phyloP scores from a whole-genome alignment of 495 filamentous ascomycete species.

The Penicillium cosmopolitanum region DNA sequence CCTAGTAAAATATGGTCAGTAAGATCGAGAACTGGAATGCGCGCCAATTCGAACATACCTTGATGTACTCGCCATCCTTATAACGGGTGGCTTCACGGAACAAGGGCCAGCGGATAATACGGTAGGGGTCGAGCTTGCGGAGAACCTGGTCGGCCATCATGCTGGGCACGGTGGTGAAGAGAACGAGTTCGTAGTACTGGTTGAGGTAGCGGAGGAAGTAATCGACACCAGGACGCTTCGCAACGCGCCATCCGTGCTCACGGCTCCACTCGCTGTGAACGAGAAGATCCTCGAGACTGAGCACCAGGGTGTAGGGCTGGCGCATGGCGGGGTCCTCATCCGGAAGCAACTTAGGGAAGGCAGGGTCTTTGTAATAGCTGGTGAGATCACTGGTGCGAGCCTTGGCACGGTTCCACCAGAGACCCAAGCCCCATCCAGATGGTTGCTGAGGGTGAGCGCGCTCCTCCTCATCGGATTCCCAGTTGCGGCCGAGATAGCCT shows the following conservation, averaged over 20 bases:
- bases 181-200: conserved; percentile 96
- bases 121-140: conserved; percentile 93
- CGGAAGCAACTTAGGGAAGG: conserved; percentile 91
- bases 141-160: conserved; percentile 84
- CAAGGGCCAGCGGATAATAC: conserved; percentile 92
- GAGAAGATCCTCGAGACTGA: conserved; percentile 91
- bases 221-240: conserved; percentile 93
- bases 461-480: conserved; percentile 75
- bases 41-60: conserved; percentile 59
- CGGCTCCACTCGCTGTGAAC: conserved; percentile 92
- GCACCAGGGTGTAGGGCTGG: conserved; percentile 88
- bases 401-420: conserved; percentile 78
- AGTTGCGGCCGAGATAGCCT: conserved; percentile 81
- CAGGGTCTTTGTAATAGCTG: conserved; percentile 93
- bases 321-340: conserved; percentile 80
- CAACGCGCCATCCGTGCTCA: conserved; percentile 92
- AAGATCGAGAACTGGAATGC: conserved; percentile 2
- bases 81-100: conserved; percentile 95
- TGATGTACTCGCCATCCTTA: conserved; percentile 92
- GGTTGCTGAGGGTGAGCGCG: conserved; percentile 67
- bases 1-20: conserved; percentile 51
- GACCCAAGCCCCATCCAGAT: conserved; percentile 69
- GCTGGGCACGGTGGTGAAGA: conserved; percentile 86
- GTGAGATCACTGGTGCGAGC: conserved; percentile 74
- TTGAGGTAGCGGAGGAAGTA: conserved; percentile 96